phyloP scores from a whole-genome alignment of 129 eudicot genomes.

The Dittrichia graveolens region DNA sequence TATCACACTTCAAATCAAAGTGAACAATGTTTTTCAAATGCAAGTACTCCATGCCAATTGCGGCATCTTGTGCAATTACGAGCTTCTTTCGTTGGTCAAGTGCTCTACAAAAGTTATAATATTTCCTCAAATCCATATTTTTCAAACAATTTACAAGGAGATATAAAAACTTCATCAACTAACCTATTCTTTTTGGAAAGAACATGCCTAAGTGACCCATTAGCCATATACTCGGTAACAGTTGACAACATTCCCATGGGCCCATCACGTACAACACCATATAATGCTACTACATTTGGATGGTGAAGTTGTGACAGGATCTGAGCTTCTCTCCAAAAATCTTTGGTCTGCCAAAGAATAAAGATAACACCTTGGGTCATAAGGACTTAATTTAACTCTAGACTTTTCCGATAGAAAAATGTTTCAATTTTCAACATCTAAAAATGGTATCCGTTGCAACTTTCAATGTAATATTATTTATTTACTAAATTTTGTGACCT shows the following conservation, averaged over 20 bases:
- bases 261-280: conserved; percentile 80
- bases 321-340: conserved; percentile 86
- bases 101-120: conserved; percentile 38
- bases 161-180: conserved; percentile 16
- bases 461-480: not conserved
- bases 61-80: conserved; percentile 72
- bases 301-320: conserved; percentile 75
- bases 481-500: not conserved
- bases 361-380: not conserved
- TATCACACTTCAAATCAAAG: conserved; percentile 82
- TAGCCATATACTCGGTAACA: conserved; percentile 69
- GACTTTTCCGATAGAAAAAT: not conserved
- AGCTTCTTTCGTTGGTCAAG: conserved; percentile 62
- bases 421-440: not conserved
- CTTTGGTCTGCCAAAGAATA: conserved; percentile 50
- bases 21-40: conserved; percentile 74
- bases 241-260: conserved; percentile 68
- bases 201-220: conserved; percentile 69
- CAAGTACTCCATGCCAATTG: conserved; percentile 86
- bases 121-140: not conserved
- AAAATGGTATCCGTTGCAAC: not conserved
- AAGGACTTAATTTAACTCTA: too few species aligned
- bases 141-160: not conserved
- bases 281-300: conserved; percentile 79
- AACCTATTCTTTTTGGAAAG: conserved; percentile 51